Percentiles rank a stretch among this genome's conserved stretches.
These are phyloP conservation scores for Epichloe festucae DNA, from an alignment of 2,329 filamentous ascomycete species.

Conservation along the genomic window DNA sequence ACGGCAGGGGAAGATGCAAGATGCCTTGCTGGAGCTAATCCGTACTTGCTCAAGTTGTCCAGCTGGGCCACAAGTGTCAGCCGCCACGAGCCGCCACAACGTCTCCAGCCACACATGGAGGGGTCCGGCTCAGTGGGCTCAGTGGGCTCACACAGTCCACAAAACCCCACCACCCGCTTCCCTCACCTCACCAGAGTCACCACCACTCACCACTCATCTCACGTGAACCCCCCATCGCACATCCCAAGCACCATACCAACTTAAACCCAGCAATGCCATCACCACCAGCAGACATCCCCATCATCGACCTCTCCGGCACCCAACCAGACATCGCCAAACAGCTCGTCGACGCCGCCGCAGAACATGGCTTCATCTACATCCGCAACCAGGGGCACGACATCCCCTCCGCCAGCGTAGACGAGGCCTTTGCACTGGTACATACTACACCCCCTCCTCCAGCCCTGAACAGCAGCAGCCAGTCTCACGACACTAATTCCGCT, in stretches of 20 bases:
- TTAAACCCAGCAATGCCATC: slow-evolving; percentile 9
- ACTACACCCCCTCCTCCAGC: background rate
- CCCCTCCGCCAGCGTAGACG: slow-evolving; percentile 48
- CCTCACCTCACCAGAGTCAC: background rate
- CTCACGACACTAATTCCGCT: too few species aligned
- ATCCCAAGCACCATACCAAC: background rate
- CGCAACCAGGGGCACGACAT: slow-evolving; percentile 62
- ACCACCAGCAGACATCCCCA: slow-evolving; percentile 46
- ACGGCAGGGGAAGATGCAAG: too few species aligned
- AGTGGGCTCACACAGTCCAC: too few species aligned
- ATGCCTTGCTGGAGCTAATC: too few species aligned
- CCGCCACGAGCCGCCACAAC: too few species aligned
- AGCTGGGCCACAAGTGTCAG: too few species aligned
- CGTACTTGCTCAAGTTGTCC: too few species aligned
- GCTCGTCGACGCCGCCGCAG: slow-evolving; percentile 66
- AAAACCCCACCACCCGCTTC: too few species aligned
- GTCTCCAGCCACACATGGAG: too few species aligned
- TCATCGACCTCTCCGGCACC: slow-evolving; percentile 64
- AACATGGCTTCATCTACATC: slow-evolving; percentile 84
- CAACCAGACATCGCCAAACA: slow-evolving; percentile 46
- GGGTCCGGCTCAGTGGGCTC: too few species aligned
- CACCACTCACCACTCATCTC: too few species aligned
- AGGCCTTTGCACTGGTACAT: slow-evolving; percentile 59
- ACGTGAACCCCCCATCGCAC: background rate
- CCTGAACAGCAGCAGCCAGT: background rate